Evolutionary conservation across 2,329 filamentous ascomycete genomes (phyloP), one percentile per base, ranked within the genome.

Genomic region (Colletotrichum musicola): DNA sequence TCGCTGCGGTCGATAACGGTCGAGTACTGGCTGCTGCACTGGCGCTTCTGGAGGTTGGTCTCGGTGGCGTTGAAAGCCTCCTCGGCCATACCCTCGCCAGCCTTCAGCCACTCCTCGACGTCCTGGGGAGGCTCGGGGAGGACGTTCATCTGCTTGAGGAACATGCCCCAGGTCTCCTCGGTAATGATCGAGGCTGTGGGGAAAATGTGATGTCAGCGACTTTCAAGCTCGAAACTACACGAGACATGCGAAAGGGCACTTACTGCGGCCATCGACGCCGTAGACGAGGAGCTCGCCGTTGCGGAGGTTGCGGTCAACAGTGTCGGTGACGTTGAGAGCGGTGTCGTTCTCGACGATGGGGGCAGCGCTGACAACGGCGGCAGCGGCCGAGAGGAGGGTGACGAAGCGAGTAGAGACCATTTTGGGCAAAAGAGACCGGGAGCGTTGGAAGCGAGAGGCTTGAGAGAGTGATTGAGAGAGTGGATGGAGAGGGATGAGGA

Each of bases 21-120:
- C 20, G 55, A 50, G 46, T 38, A 62, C 54, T 47, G 64, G 55
- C 42, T 38, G 42, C 35, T 47, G 55, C 68, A 68, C 30, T 70
- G 49, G 18, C 64, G 68, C 46, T 62, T 68, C 27, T 13, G 61
- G 20, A 42, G 50, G 35, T 30, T 40, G 12, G 3, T 2, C 10
- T 40, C 57, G 35, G 60, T 51, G 59, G 47, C n/a, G 50, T 61
- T 61, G 58, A 61, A 30, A 13, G 42, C 30, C 35, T 64, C 16
- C 60, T 42, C 42, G 3, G 35, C 16, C 13, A 68, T n/a, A 16
- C 22, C 12, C 4, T 57, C 46, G 16, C 27, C 59, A 6, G 46
- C 44, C 16, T 58, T 62, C 42, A 68, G 25, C 44, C 27, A 68
- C 13, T 51, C 53, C 14, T 57, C 38, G 13, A 64, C 44, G 51